Percentiles rank a stretch among this genome's conserved stretches.
phyloP scores from a whole-genome alignment of 495 filamentous ascomycete species.

The Jackrogersella multiformis region DNA sequence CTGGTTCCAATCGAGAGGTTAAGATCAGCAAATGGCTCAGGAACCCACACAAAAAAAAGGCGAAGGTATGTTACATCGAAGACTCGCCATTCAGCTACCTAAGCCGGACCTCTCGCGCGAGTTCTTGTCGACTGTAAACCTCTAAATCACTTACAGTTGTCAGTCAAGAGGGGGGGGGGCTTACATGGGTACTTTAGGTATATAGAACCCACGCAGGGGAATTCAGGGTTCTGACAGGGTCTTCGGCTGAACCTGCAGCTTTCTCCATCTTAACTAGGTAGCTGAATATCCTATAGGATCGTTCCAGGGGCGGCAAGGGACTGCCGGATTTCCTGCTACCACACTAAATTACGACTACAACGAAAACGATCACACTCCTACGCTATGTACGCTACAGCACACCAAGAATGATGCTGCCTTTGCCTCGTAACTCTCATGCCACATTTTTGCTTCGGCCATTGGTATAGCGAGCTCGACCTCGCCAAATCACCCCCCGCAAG shows the following conservation, averaged over 20 bases:
- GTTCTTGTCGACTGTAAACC: slow-evolving; percentile 20
- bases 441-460: slow-evolving; percentile 7
- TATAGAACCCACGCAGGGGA: slow-evolving; percentile 39
- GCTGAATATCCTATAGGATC: slow-evolving; percentile 43
- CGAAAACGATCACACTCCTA: slow-evolving; percentile 9
- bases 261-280: slow-evolving; percentile 32
- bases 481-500: slow-evolving; percentile 4
- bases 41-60: slow-evolving; percentile 29
- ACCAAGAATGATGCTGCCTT: slow-evolving; percentile 27
- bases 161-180: slow-evolving; percentile 42
- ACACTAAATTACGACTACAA: slow-evolving; percentile 34
- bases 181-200: slow-evolving; percentile 30
- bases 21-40: slow-evolving; percentile 33
- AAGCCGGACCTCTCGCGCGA: slow-evolving; percentile 14
- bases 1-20: slow-evolving; percentile 37
- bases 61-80: slow-evolving; percentile 41
- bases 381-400: slow-evolving; percentile 18
- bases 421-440: slow-evolving; percentile 18
- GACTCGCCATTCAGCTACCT: slow-evolving; percentile 12
- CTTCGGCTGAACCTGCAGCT: slow-evolving; percentile 41
- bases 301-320: slow-evolving; percentile 35
- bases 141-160: slow-evolving; percentile 40
- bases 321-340: slow-evolving; percentile 42
- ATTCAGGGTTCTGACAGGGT: slow-evolving; percentile 40
- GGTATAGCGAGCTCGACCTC: slow-evolving; percentile 13